Evolutionary conservation across 78 protist genomes (phyloP).

Genomic region (Dictyostelium discoideum): DNA sequence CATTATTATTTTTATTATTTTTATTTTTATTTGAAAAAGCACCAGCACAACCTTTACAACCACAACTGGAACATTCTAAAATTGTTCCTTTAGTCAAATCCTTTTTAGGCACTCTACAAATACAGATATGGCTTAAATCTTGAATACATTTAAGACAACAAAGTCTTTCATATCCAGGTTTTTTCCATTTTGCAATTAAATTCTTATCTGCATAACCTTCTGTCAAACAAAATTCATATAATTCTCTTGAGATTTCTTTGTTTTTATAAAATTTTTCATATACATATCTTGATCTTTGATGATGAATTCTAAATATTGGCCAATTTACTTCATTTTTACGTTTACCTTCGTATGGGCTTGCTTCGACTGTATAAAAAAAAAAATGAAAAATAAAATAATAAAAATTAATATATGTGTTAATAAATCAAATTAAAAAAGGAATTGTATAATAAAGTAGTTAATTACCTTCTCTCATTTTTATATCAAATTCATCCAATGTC

Average conservation of each 20-base stretch:
- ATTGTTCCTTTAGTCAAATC: constrained; percentile 56
- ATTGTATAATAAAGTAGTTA: neutral
- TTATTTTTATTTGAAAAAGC: neutral
- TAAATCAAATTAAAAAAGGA: neutral
- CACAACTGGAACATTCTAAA: constrained; percentile 89
- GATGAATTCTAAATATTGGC: constrained; percentile 91
- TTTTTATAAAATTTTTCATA: constrained; percentile 88
- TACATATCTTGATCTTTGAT: constrained; percentile 88
- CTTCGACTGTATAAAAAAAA: constrained; percentile 64
- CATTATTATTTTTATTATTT: neutral
- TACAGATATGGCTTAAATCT: constrained; percentile 84
- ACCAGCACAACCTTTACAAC: constrained; percentile 91
- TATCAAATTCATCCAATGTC: constrained; percentile 84
- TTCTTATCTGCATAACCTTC: constrained; percentile 89
- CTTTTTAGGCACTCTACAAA: constrained; percentile 94
- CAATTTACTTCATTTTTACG: constrained; percentile 87
- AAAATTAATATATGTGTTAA: neutral
- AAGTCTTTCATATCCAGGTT: constrained; percentile 94
- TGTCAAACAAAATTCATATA: constrained; percentile 92
- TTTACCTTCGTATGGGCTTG: constrained; percentile 92
- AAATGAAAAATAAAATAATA: neutral
- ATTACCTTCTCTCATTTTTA: constrained; percentile 92
- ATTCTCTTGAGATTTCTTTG: constrained; percentile 84
- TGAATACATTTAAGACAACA: constrained; percentile 95
- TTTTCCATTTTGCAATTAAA: constrained; percentile 98